phyloP scores from a whole-genome alignment of 768 basidiomycete species.

The Auricularia sp. region DNA sequence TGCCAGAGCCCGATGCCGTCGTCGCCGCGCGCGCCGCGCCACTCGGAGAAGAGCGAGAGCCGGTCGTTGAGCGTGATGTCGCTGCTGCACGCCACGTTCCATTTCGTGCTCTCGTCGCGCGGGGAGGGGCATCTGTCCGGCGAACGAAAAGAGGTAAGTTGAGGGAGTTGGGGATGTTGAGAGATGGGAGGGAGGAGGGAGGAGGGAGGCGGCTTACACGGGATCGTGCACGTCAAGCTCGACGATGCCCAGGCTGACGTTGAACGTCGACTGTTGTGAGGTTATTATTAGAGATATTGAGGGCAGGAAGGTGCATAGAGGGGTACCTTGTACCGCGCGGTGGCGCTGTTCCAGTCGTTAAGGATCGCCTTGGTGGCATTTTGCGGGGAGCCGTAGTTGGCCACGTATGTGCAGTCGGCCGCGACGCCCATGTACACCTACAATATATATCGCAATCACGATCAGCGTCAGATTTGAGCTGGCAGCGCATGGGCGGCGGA shows the following conservation, averaged over 20 bases:
- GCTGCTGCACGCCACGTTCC: constrained; percentile 62
- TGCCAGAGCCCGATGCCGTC: constrained; percentile 82
- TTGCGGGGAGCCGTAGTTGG: constrained; percentile 47
- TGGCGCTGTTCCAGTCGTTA: constrained; percentile 71
- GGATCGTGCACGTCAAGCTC: constrained; percentile 63
- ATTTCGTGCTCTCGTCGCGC: constrained; percentile 39
- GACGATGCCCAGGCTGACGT: constrained; percentile 73
- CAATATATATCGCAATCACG: background rate
- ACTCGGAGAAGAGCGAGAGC: constrained; percentile 68
- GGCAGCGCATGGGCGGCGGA: constrained; percentile 18
- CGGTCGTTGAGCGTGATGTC: constrained; percentile 52
- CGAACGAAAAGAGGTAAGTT: background rate
- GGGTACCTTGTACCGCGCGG: constrained; percentile 63
- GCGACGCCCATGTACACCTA: constrained; percentile 72
- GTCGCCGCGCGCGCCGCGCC: constrained; percentile 64
- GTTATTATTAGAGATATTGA: too few relatives aligned
- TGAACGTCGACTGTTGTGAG: constrained; percentile 74
- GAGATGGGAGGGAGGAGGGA: too few relatives aligned
- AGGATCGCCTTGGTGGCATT: constrained; percentile 68
- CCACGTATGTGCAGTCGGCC: constrained; percentile 73
- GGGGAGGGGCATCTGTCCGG: constrained; percentile 49
- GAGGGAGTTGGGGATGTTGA: background rate
- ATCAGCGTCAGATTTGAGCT: constrained; percentile 11
- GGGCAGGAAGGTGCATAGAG: too few relatives aligned
- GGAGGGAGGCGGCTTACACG: constrained; percentile 23